Conservation (phyloP, 148 eudicot species). For the Persicaria tinctoria region DNA sequence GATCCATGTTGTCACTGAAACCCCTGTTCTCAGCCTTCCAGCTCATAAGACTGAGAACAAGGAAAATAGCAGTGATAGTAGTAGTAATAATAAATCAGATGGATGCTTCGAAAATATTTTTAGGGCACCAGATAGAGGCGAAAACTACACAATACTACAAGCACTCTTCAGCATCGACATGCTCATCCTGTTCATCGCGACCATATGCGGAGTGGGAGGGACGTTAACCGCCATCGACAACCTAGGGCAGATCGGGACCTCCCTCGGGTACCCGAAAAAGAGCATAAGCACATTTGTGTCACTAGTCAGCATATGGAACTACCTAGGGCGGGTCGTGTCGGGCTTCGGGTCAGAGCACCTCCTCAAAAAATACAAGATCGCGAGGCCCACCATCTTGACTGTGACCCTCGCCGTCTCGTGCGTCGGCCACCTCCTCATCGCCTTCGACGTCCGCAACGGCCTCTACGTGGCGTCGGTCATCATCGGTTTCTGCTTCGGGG, state of each 20-base stretch:
- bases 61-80: no score
- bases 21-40: background rate
- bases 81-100: no score
- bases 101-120: constrained; percentile 10
- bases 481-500: constrained; percentile 19
- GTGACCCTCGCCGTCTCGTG: constrained; percentile 12
- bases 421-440: constrained; percentile 16
- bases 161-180: constrained; percentile 18
- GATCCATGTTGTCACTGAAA: background rate
- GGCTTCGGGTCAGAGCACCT: constrained; percentile 18
- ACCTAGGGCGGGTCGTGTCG: constrained; percentile 15
- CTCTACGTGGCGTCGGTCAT: constrained; percentile 15
- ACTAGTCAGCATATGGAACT: constrained; percentile 17
- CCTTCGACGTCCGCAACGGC: constrained; percentile 13
- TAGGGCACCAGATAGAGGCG: constrained; percentile 11
- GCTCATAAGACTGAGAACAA: no score
- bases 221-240: constrained; percentile 15
- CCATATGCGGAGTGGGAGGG: constrained; percentile 16
- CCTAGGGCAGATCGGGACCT: constrained; percentile 16
- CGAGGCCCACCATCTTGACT: constrained; percentile 10
- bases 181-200: constrained; percentile 10
- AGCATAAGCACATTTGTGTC: constrained; percentile 18
- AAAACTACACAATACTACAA: constrained; percentile 17
- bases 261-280: constrained; percentile 17
- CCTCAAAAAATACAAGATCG: constrained; percentile 7